phyloP scores from a whole-genome alignment of 1,139 yeast species.

The Blastobotrys arbuscula region DNA sequence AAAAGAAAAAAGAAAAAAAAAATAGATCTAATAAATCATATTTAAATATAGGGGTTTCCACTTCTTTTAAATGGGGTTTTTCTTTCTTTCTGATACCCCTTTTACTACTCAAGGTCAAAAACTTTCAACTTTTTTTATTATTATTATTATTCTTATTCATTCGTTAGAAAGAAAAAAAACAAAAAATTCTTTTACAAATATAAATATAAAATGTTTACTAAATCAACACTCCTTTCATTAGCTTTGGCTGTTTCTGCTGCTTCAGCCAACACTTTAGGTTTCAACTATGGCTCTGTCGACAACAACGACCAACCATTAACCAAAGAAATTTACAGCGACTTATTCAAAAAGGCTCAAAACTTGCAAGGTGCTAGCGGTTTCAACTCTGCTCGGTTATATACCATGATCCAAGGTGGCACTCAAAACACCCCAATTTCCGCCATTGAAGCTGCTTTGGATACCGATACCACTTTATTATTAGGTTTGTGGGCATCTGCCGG shows the following conservation, averaged over 20 bases:
- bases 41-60: not conserved
- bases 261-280: constrained; percentile 19
- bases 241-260: constrained; percentile 50
- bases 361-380: constrained; percentile 21
- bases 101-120: not conserved
- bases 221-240: not conserved
- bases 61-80: not conserved
- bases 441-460: constrained; percentile 32
- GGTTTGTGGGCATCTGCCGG: constrained; percentile 34
- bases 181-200: not conserved
- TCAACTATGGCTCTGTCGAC: constrained; percentile 25
- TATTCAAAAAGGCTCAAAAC: constrained; percentile 20
- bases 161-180: too few species aligned
- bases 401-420: constrained; percentile 27
- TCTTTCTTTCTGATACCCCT: not conserved
- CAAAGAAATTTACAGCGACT: constrained; percentile 27
- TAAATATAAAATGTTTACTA: not conserved
- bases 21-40: not conserved
- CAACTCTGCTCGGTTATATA: constrained; percentile 24
- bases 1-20: not conserved
- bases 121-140: not conserved
- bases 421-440: constrained; percentile 27
- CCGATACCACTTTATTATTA: constrained; percentile 28
- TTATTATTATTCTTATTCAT: not conserved
- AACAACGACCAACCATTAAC: constrained; percentile 19